Evolutionary conservation across 23 red algal species (phyloP).

Genomic region (Gracilaria caudata): DNA sequence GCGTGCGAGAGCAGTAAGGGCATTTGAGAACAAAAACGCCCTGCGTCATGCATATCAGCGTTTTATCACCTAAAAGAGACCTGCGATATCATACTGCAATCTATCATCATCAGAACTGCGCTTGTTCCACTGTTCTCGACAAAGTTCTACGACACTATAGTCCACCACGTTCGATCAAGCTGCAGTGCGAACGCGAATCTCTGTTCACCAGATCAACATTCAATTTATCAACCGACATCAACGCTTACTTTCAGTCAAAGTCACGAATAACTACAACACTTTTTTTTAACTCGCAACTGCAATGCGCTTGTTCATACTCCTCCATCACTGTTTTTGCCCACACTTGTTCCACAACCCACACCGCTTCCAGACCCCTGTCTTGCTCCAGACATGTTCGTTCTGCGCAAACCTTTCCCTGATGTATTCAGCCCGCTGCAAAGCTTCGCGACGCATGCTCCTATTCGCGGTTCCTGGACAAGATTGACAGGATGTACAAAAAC

Average conservation of each 20-base stretch:
- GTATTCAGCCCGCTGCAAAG: background rate
- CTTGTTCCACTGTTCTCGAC: background rate
- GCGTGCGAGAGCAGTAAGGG: background rate
- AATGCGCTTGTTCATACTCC: background rate
- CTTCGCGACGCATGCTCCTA: background rate
- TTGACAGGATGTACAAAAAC: slow-evolving; percentile 94
- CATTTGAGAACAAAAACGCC: background rate
- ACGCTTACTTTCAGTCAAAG: slow-evolving; percentile 10
- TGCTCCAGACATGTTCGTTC: background rate
- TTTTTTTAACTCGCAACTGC: background rate
- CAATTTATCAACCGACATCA: background rate
- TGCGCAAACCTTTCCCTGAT: background rate
- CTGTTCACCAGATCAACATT: background rate
- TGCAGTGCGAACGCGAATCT: background rate
- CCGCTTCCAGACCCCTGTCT: background rate
- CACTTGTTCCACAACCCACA: background rate
- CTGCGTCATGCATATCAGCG: slow-evolving; percentile 6
- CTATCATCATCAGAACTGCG: slow-evolving; percentile 1
- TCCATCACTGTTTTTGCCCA: background rate
- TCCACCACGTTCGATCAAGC: background rate
- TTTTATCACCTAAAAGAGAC: slow-evolving; percentile 24
- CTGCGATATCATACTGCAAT: slow-evolving; percentile 11
- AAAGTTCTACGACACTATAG: background rate
- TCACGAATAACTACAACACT: background rate
- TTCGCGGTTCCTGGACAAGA: slow-evolving; percentile 78